These are phyloP conservation scores for Parastagonospora avenae DNA, from an alignment of 2,329 filamentous ascomycete species.

Conservation along the genomic window DNA sequence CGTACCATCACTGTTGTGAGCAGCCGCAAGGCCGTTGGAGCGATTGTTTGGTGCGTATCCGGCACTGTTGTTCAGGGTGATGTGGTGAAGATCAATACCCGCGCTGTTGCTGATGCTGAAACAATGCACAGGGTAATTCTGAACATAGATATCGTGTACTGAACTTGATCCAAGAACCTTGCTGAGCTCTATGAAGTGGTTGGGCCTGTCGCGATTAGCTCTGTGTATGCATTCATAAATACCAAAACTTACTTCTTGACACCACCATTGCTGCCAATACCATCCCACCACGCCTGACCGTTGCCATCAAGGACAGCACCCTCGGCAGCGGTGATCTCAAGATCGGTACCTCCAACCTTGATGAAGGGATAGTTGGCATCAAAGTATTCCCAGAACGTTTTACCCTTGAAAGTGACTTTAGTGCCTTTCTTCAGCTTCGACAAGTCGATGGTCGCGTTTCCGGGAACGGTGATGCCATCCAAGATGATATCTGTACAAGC, in stretches of 20 bases:
- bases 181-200: conserved; percentile 43
- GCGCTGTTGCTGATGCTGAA: conserved; percentile 51
- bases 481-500: conserved; percentile 52
- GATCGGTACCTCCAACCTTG: conserved; percentile 42
- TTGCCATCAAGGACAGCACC: conserved; percentile 31
- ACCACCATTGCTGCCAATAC: conserved; percentile 55
- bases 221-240: neutral
- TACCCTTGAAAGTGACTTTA: conserved; percentile 47
- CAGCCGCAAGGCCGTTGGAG: conserved; percentile 24
- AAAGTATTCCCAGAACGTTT: conserved; percentile 34
- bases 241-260: conserved; percentile 29
- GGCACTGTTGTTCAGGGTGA: conserved; percentile 62
- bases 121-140: conserved; percentile 60
- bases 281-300: conserved; percentile 30
- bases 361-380: conserved; percentile 45
- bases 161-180: conserved; percentile 46
- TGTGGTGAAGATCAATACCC: conserved; percentile 51
- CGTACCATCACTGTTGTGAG: conserved; percentile 57
- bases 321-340: conserved; percentile 51
- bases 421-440: conserved; percentile 48
- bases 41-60: conserved; percentile 49
- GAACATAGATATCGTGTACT: conserved; percentile 52
- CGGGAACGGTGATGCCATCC: conserved; percentile 44
- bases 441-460: conserved; percentile 49
- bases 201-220: conserved; percentile 13